Evolutionary conservation across 345 rosid genomes (phyloP).

Genomic region (Camelina neglecta): DNA sequence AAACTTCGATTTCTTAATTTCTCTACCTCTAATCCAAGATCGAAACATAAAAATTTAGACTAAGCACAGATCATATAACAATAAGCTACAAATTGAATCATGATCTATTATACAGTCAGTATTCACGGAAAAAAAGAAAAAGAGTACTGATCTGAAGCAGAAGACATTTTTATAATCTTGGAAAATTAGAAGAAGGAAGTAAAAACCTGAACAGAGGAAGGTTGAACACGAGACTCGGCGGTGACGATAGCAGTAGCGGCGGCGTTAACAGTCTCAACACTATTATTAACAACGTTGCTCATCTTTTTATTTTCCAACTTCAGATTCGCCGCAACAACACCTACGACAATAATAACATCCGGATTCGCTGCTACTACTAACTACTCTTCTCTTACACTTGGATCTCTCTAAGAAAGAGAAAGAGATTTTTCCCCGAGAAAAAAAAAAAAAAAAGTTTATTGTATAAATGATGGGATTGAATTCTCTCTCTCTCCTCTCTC

Average conservation of each 20-base stretch:
- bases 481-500: conserved; percentile 25
- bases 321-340: conserved; percentile 15
- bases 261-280: conserved; percentile 86
- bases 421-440: conserved; percentile 8
- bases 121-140: neutral
- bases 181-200: neutral
- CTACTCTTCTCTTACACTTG: neutral
- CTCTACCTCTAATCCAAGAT: neutral
- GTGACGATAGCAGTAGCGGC: conserved; percentile 92
- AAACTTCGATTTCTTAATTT: neutral
- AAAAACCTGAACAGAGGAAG: conserved; percentile 64
- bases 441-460: neutral
- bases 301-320: conserved; percentile 37
- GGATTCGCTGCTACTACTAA: conserved; percentile 14
- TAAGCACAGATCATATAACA: neutral
- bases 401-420: conserved; percentile 37
- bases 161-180: neutral
- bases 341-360: conserved; percentile 42
- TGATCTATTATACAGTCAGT: neutral
- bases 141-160: conserved; percentile 20
- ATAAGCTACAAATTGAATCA: conserved; percentile 15
- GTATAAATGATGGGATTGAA: conserved; percentile 17
- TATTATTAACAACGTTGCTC: conserved; percentile 59
- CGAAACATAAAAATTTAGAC: conserved; percentile 2
- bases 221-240: conserved; percentile 89